Conservation (phyloP, 2,329 filamentous ascomycete genomes). For the Arthroderma uncinatum region DNA sequence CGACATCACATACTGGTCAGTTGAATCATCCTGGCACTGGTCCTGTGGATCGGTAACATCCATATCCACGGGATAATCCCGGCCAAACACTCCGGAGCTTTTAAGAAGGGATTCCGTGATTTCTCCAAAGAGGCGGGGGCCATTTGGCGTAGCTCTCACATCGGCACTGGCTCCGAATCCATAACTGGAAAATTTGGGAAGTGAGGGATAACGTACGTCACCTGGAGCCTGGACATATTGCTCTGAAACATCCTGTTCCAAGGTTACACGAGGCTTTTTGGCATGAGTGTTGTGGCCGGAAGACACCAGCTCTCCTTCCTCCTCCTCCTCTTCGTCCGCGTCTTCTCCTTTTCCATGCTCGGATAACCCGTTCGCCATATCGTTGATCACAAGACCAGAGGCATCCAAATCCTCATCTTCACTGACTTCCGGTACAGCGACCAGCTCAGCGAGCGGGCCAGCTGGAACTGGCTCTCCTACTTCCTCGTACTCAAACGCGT, state of each 20-base stretch:
- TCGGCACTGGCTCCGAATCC: constrained; percentile 17
- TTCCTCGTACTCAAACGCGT: constrained; percentile 49
- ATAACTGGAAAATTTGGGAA: constrained; percentile 31
- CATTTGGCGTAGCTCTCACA: constrained; percentile 15
- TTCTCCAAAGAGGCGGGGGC: constrained; percentile 48
- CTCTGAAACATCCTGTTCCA: constrained; percentile 7
- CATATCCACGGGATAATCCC: constrained; percentile 20
- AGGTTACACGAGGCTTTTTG: constrained; percentile 14
- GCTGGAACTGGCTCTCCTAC: constrained; percentile 6
- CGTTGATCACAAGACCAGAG: constrained; percentile 53
- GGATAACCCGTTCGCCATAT: constrained; percentile 24
- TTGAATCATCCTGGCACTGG: constrained; percentile 12
- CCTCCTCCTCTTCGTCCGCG: too few relatives aligned
- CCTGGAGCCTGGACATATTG: constrained; percentile 14
- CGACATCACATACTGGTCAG: constrained; percentile 32
- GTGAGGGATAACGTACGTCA: constrained; percentile 33
- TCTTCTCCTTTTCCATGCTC: constrained; percentile 24
- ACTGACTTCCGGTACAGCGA: constrained; percentile 27
- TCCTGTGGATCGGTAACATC: constrained; percentile 18
- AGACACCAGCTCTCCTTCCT: constrained; percentile 24
- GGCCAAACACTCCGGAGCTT: constrained; percentile 41
- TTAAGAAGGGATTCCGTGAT: constrained; percentile 45
- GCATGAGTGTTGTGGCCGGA: constrained; percentile 7
- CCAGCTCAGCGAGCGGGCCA: constrained; percentile 44
- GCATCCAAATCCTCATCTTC: constrained; percentile 39